These are phyloP conservation scores for Xylaria bambusicola DNA, from an alignment of 495 filamentous ascomycete species.

Conservation along the genomic window DNA sequence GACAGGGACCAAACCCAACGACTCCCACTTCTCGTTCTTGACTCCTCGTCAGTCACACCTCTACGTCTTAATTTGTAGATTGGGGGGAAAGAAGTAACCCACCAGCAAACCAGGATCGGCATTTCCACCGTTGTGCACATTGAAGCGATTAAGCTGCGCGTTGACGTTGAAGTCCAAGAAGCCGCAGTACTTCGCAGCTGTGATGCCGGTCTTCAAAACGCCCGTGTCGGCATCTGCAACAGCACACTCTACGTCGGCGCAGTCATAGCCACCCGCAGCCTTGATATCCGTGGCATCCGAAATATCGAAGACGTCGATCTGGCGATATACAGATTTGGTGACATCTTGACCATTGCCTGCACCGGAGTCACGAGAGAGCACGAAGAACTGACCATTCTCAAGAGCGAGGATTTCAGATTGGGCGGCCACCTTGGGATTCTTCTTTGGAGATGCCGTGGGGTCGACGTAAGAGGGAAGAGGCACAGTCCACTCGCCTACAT, in stretches of 20 bases:
- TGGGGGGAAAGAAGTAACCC: not conserved
- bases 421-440: slow-evolving; percentile 56
- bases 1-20: slow-evolving; percentile 65
- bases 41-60: not conserved
- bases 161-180: slow-evolving; percentile 78
- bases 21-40: slow-evolving; percentile 82
- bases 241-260: slow-evolving; percentile 25
- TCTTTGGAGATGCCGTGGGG: slow-evolving; percentile 35
- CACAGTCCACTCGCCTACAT: slow-evolving; percentile 68
- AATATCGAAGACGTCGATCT: slow-evolving; percentile 74
- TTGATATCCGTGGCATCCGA: slow-evolving; percentile 66
- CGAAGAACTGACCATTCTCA: slow-evolving; percentile 63
- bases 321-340: slow-evolving; percentile 64
- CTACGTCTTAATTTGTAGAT: too few relatives aligned
- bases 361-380: slow-evolving; percentile 67
- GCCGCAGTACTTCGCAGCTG: slow-evolving; percentile 64
- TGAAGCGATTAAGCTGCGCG: slow-evolving; percentile 65
- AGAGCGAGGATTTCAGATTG: slow-evolving; percentile 73
- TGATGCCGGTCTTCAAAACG: slow-evolving; percentile 57
- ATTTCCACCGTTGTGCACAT: slow-evolving; percentile 63
- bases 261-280: slow-evolving; percentile 54
- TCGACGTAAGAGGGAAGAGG: slow-evolving; percentile 60
- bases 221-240: slow-evolving; percentile 42
- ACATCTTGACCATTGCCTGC: slow-evolving; percentile 59
- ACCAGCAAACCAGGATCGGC: slow-evolving; percentile 29